A percentile compares a stretch with the other conserved stretches of the same genome.
Conservation (phyloP, 164 flowering plant genomes). For the Kalanchoe fedtschenkoi region DNA sequence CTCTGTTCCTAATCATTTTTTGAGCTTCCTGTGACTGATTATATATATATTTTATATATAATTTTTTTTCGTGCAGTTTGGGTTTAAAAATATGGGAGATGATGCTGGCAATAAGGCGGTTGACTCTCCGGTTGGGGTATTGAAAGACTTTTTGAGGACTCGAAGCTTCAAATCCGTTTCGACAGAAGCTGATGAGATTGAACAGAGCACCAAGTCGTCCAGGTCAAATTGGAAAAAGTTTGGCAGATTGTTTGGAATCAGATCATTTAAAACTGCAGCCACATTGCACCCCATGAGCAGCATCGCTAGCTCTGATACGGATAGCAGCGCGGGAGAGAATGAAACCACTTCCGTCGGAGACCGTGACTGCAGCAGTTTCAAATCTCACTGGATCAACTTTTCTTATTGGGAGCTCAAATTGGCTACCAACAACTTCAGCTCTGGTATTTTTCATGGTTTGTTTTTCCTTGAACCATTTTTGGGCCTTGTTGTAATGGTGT, state of each 20-base stretch:
- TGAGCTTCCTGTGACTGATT: neutral
- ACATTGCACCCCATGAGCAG: slow-evolving; percentile 23
- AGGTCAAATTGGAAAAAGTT: slow-evolving; percentile 39
- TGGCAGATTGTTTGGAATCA: slow-evolving; percentile 30
- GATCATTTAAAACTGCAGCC: slow-evolving; percentile 27
- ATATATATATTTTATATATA: no score
- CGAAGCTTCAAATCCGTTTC: slow-evolving; percentile 22
- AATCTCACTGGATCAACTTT: slow-evolving; percentile 46
- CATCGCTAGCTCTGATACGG: slow-evolving; percentile 26
- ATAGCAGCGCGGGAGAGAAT: slow-evolving; percentile 18
- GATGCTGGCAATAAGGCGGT: no score
- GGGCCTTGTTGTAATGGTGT: neutral
- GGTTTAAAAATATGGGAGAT: neutral
- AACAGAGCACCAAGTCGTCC: slow-evolving; percentile 16
- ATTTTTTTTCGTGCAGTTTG: neutral
- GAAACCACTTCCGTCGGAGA: slow-evolving; percentile 21
- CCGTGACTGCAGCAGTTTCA: slow-evolving; percentile 30
- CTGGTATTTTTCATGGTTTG: slow-evolving; percentile 17
- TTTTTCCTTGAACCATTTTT: neutral
- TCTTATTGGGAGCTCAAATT: slow-evolving; percentile 32
- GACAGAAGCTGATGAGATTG: slow-evolving; percentile 34
- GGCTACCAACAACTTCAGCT: slow-evolving; percentile 42
- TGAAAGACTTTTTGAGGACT: slow-evolving; percentile 19
- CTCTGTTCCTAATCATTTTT: neutral
- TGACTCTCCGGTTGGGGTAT: slow-evolving; percentile 13